Percentiles rank a stretch among this genome's conserved stretches.
phyloP scores from a whole-genome alignment of 2,329 filamentous ascomycete genomes.

The Graphilbum ipis-grandicollis region DNA sequence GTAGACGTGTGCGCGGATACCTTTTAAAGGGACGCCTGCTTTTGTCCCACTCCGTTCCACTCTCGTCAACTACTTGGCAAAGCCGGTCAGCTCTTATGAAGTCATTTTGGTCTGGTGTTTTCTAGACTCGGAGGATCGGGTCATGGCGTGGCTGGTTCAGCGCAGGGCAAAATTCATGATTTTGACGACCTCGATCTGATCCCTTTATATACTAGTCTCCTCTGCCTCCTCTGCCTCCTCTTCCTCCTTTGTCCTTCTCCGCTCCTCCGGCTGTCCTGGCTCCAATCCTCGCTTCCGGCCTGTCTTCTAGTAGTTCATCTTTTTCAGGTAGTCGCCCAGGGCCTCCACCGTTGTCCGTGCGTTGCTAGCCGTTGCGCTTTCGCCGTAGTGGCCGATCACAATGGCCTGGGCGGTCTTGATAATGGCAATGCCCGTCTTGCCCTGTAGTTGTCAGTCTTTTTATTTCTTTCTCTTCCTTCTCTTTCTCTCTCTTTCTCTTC shows the following conservation, averaged over 20 bases:
- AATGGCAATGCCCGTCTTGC: constrained; percentile 63
- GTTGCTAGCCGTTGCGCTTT: constrained; percentile 54
- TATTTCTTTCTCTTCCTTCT: no score
- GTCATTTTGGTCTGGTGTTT: no score
- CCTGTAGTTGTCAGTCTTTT: constrained; percentile 22
- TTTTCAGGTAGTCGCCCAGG: constrained; percentile 75
- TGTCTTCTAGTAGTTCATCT: constrained; percentile 58
- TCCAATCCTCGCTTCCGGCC: neutral
- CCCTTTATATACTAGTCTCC: neutral
- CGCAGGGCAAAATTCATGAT: neutral
- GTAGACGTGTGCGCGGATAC: no score
- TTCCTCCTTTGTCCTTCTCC: neutral
- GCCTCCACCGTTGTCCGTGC: constrained; percentile 64
- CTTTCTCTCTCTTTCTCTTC: no score
- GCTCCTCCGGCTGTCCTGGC: neutral
- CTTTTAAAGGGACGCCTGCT: no score
- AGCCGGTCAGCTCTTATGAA: no score
- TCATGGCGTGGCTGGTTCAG: no score
- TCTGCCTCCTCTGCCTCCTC: neutral
- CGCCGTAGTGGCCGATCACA: constrained; percentile 73
- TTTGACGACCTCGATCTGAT: neutral
- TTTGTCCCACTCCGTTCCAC: no score
- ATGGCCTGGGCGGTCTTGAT: constrained; percentile 81
- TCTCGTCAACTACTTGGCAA: no score
- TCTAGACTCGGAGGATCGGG: no score